Base-by-base conservation (phyloP, 768 basidiomycete species). In the Auriscalpium orientale region DNA sequence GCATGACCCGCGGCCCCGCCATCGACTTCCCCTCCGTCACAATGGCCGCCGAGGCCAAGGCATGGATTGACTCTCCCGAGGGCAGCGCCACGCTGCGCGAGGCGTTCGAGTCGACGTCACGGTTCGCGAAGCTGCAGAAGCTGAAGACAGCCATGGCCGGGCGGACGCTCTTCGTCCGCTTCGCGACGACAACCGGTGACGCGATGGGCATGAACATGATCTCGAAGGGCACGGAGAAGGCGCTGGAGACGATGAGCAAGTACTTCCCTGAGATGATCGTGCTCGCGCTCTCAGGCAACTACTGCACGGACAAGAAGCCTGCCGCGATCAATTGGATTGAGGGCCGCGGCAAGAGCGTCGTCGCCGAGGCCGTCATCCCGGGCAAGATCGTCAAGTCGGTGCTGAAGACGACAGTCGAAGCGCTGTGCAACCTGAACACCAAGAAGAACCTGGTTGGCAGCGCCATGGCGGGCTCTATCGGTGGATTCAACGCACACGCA, bases 181-280 rank as follows among this genome's bases (percentile, higher is more conserved):
- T 99, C 66, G 89, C 89, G 56, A 97, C 94, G 13, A 85, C 83
- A 54, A 98, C 97, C 0, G 97, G 95, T 34, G 95, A 98, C 66
- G 95, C 97, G 44, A 99, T 98, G 95, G 97, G 97, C 16, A 99
- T 99, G 97, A 99, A 99, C 77, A 99, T 98, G 97, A 97, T 98
- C 67, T 91, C 89, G 9, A 99, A 99, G 73, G 97, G 95, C 3
- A 94, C 93, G 10, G 97, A 98, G 75, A 90, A 89, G 72, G 94
- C 94, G 20, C 79, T 99, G 12, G 92, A 88, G 65, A 80, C 77
- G 20, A 78, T 92, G 80, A 77, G 80, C 62, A 76, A 77, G 50
- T 71, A 84, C 64, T 99, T 92, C 76, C 95, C 95, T 4, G 85
- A 87, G 58, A 98, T 98, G 95, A 71, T 83, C 54, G 84, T 93